These are phyloP conservation scores for Linum lewisii DNA, from an alignment of 345 rosid genomes.

Conservation along the genomic window DNA sequence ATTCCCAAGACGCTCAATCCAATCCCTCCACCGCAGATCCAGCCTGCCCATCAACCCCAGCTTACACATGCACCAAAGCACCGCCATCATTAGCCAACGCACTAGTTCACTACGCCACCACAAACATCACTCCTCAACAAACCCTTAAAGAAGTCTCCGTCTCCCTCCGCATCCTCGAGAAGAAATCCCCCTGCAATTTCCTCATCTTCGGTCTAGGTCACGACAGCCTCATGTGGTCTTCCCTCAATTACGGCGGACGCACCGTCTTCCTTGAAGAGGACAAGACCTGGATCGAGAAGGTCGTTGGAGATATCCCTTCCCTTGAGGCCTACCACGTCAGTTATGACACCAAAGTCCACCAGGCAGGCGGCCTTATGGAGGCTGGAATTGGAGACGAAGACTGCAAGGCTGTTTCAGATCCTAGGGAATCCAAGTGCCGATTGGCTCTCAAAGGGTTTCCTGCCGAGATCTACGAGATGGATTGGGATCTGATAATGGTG, in stretches of 20 bases:
- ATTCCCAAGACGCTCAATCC: slow-evolving; percentile 10
- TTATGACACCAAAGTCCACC: slow-evolving; percentile 56
- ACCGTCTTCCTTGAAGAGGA: slow-evolving; percentile 84
- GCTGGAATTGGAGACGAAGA: slow-evolving; percentile 27
- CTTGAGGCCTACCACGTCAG: slow-evolving; percentile 66
- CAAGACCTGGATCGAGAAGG: slow-evolving; percentile 59
- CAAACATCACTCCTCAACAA: slow-evolving; percentile 85
- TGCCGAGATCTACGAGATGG: slow-evolving; percentile 42
- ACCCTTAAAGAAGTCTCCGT: slow-evolving; percentile 71
- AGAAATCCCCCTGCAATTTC: slow-evolving; percentile 78
- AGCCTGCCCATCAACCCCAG: slow-evolving; percentile 20
- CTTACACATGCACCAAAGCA: slow-evolving; percentile 38
- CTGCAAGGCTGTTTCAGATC: slow-evolving; percentile 42
- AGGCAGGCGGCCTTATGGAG: slow-evolving; percentile 45
- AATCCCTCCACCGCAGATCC: not conserved
- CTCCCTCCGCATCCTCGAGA: slow-evolving; percentile 42
- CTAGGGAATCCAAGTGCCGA: slow-evolving; percentile 46
- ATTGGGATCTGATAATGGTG: slow-evolving; percentile 93
- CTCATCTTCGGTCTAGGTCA: slow-evolving; percentile 77
- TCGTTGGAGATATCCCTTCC: slow-evolving; percentile 34
- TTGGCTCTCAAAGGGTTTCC: slow-evolving; percentile 68
- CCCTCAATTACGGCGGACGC: slow-evolving; percentile 76
- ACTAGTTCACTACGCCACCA: slow-evolving; percentile 61
- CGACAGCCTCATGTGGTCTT: slow-evolving; percentile 90
- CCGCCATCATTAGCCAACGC: slow-evolving; percentile 61